phyloP scores from a whole-genome alignment of 768 basidiomycete species.

The Leccinum variicolor region DNA sequence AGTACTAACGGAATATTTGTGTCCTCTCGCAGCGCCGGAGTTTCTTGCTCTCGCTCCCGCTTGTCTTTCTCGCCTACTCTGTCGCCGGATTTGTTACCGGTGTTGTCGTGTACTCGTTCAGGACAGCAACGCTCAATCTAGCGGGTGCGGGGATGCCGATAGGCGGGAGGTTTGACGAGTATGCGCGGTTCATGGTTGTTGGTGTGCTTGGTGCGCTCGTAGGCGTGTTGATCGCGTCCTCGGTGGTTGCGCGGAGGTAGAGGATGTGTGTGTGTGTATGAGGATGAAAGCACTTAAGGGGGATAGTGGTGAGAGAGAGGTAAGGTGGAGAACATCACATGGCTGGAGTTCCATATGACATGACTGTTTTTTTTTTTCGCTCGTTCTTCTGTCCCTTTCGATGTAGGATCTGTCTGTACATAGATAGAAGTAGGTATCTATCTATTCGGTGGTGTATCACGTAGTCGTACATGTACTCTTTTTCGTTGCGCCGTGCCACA shows the following conservation, averaged over 20 bases:
- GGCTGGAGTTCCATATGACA: background rate
- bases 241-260: constrained; percentile 30
- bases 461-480: background rate
- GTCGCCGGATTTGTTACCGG: constrained; percentile 66
- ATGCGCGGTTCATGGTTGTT: constrained; percentile 60
- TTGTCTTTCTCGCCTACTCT: constrained; percentile 71
- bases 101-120: constrained; percentile 62
- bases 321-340: background rate
- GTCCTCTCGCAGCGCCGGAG: constrained; percentile 38
- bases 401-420: background rate
- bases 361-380: background rate
- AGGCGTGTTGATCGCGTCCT: constrained; percentile 56
- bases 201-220: constrained; percentile 62
- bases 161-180: constrained; percentile 50
- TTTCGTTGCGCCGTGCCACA: background rate
- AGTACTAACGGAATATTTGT: background rate
- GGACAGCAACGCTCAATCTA: constrained; percentile 43
- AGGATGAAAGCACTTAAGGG: background rate
- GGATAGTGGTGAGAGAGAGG: background rate
- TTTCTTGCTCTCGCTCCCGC: constrained; percentile 65
- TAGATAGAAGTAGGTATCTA: background rate
- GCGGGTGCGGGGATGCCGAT: constrained; percentile 30
- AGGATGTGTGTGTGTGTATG: background rate
- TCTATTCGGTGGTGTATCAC: background rate
- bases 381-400: background rate